Evolutionary conservation across 2,329 filamentous ascomycete species (phyloP), one percentile per base, ranked within the genome.

Genomic region (Colletotrichum costaricense): DNA sequence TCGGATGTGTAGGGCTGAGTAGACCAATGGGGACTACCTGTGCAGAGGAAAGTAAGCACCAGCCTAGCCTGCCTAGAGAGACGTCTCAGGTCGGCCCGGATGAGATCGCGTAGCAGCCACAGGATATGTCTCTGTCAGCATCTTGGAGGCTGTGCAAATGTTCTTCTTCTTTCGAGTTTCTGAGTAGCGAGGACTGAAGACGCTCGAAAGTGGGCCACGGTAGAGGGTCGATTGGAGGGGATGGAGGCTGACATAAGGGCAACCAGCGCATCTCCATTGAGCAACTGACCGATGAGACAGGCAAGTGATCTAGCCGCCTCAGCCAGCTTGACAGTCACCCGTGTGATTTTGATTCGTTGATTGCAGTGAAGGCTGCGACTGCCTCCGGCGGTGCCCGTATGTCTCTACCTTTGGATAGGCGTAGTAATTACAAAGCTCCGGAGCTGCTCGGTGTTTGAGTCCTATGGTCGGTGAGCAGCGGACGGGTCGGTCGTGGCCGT

Each of bases 71-170:
- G 65, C 59, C 58, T 63, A 35, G n/a, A 56, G 33, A 73, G 69
- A 70, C 67, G 70, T 70, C 69, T 70, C 67, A 73, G 60, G 46
- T 73, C 67, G 60, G 55, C 54, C 67, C 70, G 70, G 38, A 49
- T 55, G 42, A 42, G 33, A 57, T 42, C n/a, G n/a, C 56, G n/a
- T 65, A 24, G 70, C 70, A 73, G 60, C 67, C 46, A 65, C 67
- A 56, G 55, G 24, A 33, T 19, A 38, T 49, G 67, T 49, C 56
- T 65, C 59, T 70, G 70, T 70, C 70, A 73, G 70, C 70, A 73
- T 22, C 60, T 38, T 12, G 5, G 35, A 70, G 70, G 70, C 70
- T 56, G 60, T 73, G 70, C 60, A 64, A 28, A 68, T 52, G 42
- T 35, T 55, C 54, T 35, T 59, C 55, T 70, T 66, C 55, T 30